Conservation (phyloP, 2,329 filamentous ascomycete species). For the Cladosporium velox region DNA sequence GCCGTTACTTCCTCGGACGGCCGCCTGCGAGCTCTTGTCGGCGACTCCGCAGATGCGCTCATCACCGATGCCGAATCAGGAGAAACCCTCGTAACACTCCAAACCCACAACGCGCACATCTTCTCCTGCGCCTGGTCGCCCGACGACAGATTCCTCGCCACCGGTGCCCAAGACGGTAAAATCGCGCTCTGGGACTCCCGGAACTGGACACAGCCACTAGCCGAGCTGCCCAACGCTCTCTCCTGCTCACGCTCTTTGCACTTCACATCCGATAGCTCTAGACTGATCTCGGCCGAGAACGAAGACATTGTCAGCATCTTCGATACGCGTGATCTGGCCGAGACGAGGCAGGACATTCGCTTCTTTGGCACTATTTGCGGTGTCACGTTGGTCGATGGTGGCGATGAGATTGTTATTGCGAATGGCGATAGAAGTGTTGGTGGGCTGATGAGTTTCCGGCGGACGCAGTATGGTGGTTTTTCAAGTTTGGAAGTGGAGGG, state of each 20-base stretch:
- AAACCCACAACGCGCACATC: slow-evolving; percentile 63
- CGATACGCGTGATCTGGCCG: slow-evolving; percentile 61
- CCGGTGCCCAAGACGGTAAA: slow-evolving; percentile 72
- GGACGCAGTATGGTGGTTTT: neutral
- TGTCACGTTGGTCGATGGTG: slow-evolving; percentile 65
- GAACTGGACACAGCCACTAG: slow-evolving; percentile 60
- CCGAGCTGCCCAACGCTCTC: slow-evolving; percentile 64
- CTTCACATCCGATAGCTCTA: slow-evolving; percentile 71
- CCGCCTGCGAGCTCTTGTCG: slow-evolving; percentile 71
- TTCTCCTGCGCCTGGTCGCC: slow-evolving; percentile 81
- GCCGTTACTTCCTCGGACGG: slow-evolving; percentile 71
- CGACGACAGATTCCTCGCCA: slow-evolving; percentile 74
- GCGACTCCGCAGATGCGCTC: slow-evolving; percentile 65
- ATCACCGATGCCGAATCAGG: slow-evolving; percentile 71
- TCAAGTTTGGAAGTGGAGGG: neutral
- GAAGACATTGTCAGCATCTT: slow-evolving; percentile 73
- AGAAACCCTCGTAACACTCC: slow-evolving; percentile 56
- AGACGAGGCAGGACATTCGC: slow-evolving; percentile 68
- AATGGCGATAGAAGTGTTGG: slow-evolving; percentile 68
- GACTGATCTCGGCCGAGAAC: slow-evolving; percentile 74
- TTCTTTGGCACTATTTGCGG: slow-evolving; percentile 77
- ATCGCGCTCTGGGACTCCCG: slow-evolving; percentile 77
- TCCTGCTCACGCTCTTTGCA: slow-evolving; percentile 68
- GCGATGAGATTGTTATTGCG: slow-evolving; percentile 67
- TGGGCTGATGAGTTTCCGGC: slow-evolving; percentile 51